These are phyloP conservation scores for Euphorbia peplus DNA, from an alignment of 345 rosid genomes.

Conservation along the genomic window DNA sequence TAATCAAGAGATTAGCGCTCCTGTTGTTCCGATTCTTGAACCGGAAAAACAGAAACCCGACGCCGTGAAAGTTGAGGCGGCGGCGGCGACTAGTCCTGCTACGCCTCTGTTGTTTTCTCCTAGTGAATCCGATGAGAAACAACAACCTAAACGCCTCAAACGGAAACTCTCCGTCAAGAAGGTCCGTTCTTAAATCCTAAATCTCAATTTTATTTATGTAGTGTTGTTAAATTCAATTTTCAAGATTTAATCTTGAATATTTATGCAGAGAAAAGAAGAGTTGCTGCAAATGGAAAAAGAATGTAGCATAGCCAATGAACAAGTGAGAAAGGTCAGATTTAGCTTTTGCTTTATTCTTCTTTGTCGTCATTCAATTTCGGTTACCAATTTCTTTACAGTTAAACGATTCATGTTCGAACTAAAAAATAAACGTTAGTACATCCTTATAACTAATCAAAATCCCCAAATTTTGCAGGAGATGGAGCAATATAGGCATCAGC, in stretches of 20 bases:
- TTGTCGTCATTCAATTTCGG: too few species aligned
- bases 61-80: constrained; percentile 16
- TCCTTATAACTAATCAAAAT: too few species aligned
- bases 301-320: constrained; percentile 8
- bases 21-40: background rate
- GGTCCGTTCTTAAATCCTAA: constrained; percentile 11
- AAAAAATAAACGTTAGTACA: too few species aligned
- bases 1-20: background rate
- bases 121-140: constrained; percentile 39
- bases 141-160: constrained; percentile 20
- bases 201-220: background rate
- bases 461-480: constrained; percentile 31
- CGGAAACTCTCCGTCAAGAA: constrained; percentile 22
- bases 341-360: background rate
- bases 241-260: too few species aligned
- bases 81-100: constrained; percentile 31
- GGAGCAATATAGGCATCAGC: background rate
- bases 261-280: constrained; percentile 33
- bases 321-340: constrained; percentile 19
- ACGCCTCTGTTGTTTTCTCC: constrained; percentile 38
- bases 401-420: too few species aligned
- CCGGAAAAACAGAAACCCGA: background rate
- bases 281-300: constrained; percentile 12
- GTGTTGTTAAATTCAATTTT: background rate
- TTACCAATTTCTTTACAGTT: too few species aligned